Base-by-base conservation (phyloP, 495 filamentous ascomycete genomes). In the Pyrenula aspistea region DNA sequence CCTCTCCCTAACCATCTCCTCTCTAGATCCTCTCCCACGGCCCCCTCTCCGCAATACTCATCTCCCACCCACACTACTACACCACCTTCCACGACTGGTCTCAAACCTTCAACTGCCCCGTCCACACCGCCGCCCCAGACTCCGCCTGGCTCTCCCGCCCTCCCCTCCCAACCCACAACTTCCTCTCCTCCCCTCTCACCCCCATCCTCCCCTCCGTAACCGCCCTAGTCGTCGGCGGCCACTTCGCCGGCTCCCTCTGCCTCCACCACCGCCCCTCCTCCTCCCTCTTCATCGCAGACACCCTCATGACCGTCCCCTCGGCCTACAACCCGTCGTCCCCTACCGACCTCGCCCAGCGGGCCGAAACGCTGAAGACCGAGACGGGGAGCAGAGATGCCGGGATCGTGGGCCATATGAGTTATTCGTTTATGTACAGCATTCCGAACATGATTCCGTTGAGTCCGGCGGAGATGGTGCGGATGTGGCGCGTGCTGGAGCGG, bases 21-120 rank as follows among this genome's bases (percentile, higher is more conserved):
- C 54, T 51, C 24, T 24, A 56, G 31, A 42, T 42, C 31, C 31
- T 42, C 31, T 8, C 31, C 31, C 31, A 42, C 2, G 87, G 87
- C 50, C 85, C 84, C 0, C 61, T 91, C 2, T 68, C 73, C n/a
- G 86, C 80, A 0, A 89, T 90, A 42, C 81, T 90, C 49, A 89
- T 92, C 60, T 83, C 79, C 0, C 87, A 92, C 65, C 87, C 87
- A 31, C 87, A 92, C 64, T 92, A 83, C 65, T 91, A 87, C 67
- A 79, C 79, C 15, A 83, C 86, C 10, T 80, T 87, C 59, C 59
- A 82, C 0, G 76, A 81, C 48, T 92, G 87, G 87, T 81, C 83
- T 0, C 62, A 69, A 25, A 63, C 65, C 0, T 89, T 92, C 55
- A 56, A 70, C 1, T 89, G 85, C 60, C 78, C 77, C 0, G 77